Evolutionary conservation across 2,329 filamentous ascomycete genomes (phyloP).

Genomic region (Fusarium pilosicola): DNA sequence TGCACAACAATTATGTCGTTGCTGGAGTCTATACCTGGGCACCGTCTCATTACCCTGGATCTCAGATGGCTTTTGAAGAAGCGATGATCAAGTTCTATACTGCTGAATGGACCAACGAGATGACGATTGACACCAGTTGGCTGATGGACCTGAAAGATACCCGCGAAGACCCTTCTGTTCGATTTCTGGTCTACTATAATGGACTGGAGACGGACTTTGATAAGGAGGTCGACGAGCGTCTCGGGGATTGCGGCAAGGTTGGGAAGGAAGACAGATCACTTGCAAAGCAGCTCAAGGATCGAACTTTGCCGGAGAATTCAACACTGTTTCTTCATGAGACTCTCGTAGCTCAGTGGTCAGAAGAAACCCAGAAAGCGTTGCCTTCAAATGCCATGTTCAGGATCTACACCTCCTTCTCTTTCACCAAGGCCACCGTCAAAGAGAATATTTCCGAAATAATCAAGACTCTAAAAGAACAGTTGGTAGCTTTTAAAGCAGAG

Average conservation of each 20-base stretch:
- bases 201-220: slow-evolving; percentile 11
- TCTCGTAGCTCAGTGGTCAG: slow-evolving; percentile 7
- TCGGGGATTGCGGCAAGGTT: not conserved
- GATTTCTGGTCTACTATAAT: slow-evolving; percentile 31
- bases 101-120: slow-evolving; percentile 37
- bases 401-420: not conserved
- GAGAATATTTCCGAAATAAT: not conserved
- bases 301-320: not conserved
- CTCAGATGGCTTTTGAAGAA: not conserved
- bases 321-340: not conserved
- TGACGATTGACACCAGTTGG: slow-evolving; percentile 45
- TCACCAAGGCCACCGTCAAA: not conserved
- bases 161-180: not conserved
- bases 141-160: slow-evolving; percentile 18
- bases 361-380: not conserved
- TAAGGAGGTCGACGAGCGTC: not conserved
- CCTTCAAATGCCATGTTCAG: not conserved
- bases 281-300: slow-evolving; percentile 37
- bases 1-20: slow-evolving; percentile 25
- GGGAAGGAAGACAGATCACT: accelerated
- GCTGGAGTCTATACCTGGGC: slow-evolving; percentile 43
- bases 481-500: slow-evolving; percentile 25
- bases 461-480: slow-evolving; percentile 5
- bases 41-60: accelerated
- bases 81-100: slow-evolving; percentile 44